Evolutionary conservation across 768 basidiomycete species (phyloP), one percentile per base, ranked within the genome.

Genomic region (Pseudohyphozyma bogoriensis): DNA sequence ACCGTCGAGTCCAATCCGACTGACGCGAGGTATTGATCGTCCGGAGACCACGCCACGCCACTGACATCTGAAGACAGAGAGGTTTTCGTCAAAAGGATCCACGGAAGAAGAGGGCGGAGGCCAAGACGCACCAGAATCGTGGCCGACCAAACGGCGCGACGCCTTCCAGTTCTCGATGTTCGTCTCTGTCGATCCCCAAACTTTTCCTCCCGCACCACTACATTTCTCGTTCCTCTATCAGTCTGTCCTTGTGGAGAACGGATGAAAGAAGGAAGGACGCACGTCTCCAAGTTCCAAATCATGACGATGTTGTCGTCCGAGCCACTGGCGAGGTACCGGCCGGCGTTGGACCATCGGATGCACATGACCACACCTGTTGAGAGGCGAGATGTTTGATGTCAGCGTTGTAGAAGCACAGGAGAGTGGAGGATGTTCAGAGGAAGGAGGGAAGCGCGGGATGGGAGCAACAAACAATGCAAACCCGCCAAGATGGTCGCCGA

Each of bases 81-180:
- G 51, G 20, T 24, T 3, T 24, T 5, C 24, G 12, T 4, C 18
- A 28, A 32, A 44, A n/a, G 39, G 35, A 18, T 1, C 18, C 20
- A 8, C 20, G 28, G 31, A 32, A 37, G 37, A 15, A 12, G 35
- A n/a, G 24, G 9, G 4, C 22, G 11, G 37, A 24, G 24, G 5
- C 16, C n/a, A 28, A 31, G 13, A 77, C 81, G 64, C 57, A 91
- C 92, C 93, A 67, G 90, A 92, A 61, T 89, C 87, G 72, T 99
- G 95, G 0, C 91, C 95, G 26, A 89, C 89, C 15, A 99, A 77
- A 39, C 92, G 80, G 68, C 88, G 87, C 71, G 93, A 72, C 7
- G 91, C 87, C 71, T 92, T 96, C 95, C 95, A 99, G 29, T 86
- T 89, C 74, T 99, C 95, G 7, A 95, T 81, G 71, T 99, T 99